Evolutionary conservation across 2,329 filamentous ascomycete genomes (phyloP), one percentile per base, ranked within the genome.

Genomic region (Grosmannia penicillata): DNA sequence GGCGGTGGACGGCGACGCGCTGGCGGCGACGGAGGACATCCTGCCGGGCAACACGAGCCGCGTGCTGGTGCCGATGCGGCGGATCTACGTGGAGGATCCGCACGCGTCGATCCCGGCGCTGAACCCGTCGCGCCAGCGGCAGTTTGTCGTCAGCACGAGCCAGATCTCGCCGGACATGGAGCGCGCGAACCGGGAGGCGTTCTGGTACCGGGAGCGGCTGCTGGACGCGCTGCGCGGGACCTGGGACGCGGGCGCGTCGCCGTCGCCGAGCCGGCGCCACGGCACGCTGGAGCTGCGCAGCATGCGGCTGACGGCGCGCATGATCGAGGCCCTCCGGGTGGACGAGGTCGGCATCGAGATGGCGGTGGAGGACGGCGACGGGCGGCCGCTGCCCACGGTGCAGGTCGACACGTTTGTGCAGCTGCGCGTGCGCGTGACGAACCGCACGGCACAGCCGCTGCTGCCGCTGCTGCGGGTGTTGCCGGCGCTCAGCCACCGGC

Each of bases 151-250:
- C 31, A 91, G 82, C 56, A 73, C 78, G 14, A 78, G 75, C 52
- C 82, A 82, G 49, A 74, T 87, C 40, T 78, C 81, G 0, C 82
- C 84, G 0, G 84, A 91, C 46, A 72, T 71, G 31, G 87, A 95
- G 58, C 73, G 82, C 25, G 72, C 76, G 11, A 80, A 70, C 43
- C 70, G 87, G 37, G 85, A 94, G 58, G 75, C 78, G 1, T 95
- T 95, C 55, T 95, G 87, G 87, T 94, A 85, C 56, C 75, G 86
- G 14, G 82, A 93, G 55, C 76, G 75, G 51, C 69, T 95, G 2
- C 68, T 95, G 4, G 77, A 80, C 43, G 65, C 67, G 30, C 60
- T 94, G 9, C 68, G 66, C 21, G 85, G 79, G 0, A 72, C 67
- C 0, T 95, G 87, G 26, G 30, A 60, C 33, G 69, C 78, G 25